These are phyloP conservation scores for Akanthomyces uredinophilus DNA, from an alignment of 2,329 filamentous ascomycete genomes.

Conservation along the genomic window DNA sequence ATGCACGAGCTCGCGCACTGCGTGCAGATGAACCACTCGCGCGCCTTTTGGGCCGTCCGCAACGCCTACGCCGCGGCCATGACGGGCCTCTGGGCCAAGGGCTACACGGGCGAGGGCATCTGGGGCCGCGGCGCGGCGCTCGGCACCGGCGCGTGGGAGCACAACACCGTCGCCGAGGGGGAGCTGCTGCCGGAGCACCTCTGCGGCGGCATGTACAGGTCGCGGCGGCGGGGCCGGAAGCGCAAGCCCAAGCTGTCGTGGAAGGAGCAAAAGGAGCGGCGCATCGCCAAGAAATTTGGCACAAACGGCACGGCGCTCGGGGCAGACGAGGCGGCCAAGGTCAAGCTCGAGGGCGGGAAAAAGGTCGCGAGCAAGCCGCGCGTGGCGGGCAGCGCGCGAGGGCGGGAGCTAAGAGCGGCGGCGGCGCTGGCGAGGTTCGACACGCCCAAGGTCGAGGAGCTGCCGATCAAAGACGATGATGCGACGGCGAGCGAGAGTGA, in stretches of 20 bases:
- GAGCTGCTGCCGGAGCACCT: conserved; percentile 64
- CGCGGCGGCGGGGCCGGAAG: conserved; percentile 52
- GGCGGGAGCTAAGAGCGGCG: conserved; percentile 69
- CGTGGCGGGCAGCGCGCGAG: conserved; percentile 69
- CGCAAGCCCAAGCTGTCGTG: conserved; percentile 53
- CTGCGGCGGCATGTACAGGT: conserved; percentile 75
- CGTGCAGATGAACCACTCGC: conserved; percentile 86
- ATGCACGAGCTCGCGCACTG: conserved; percentile 88
- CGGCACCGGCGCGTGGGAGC: conserved; percentile 46
- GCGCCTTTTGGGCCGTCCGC: conserved; percentile 73
- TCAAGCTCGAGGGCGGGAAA: conserved; percentile 62
- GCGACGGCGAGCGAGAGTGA: conserved; percentile 44
- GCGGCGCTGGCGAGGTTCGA: conserved; percentile 72
- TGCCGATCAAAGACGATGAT: conserved; percentile 25
- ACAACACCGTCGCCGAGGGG: conserved; percentile 44
- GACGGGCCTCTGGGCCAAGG: conserved; percentile 61
- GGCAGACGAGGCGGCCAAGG: conserved; percentile 60
- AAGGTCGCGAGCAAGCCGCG: conserved; percentile 60
- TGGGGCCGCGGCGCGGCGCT: conserved; percentile 71
- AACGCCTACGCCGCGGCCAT: conserved; percentile 69
- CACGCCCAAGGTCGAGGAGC: conserved; percentile 43
- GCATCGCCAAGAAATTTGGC: conserved; percentile 73
- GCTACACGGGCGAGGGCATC: conserved; percentile 75
- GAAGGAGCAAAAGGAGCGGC: conserved; percentile 63
- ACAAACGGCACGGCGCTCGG: conserved; percentile 63